Percentiles rank a stretch among this genome's conserved stretches.
These are phyloP conservation scores for Venturia effusa DNA, from an alignment of 2,329 filamentous ascomycete species.

Conservation along the genomic window DNA sequence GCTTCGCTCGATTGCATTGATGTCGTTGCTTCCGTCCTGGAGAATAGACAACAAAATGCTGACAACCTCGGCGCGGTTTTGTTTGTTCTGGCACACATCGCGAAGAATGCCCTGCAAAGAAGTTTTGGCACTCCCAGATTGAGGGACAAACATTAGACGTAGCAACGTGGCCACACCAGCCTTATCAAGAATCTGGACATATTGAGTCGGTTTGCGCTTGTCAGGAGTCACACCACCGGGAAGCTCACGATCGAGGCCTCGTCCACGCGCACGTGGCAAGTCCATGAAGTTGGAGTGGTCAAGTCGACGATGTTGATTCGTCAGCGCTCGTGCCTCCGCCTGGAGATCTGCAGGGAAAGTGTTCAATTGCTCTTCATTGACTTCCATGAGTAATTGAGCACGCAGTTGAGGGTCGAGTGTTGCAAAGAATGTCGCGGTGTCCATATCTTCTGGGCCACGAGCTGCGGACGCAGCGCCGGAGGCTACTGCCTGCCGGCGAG, in stretches of 20 bases:
- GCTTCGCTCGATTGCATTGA: constrained; percentile 87
- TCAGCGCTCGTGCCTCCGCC: constrained; percentile 69
- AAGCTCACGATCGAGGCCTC: constrained; percentile 1
- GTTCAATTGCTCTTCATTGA: constrained; percentile 78
- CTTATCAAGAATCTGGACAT: constrained; percentile 96
- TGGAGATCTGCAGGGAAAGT: constrained; percentile 77
- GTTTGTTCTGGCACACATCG: constrained; percentile 91
- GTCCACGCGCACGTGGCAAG: constrained; percentile 17
- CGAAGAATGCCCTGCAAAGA: constrained; percentile 80
- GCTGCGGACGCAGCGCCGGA: constrained; percentile 31
- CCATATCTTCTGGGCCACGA: constrained; percentile 68
- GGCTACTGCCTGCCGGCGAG: constrained; percentile 54
- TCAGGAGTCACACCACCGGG: constrained; percentile 34
- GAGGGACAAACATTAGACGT: constrained; percentile 95
- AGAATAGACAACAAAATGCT: constrained; percentile 86
- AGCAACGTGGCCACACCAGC: constrained; percentile 89
- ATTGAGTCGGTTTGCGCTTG: constrained; percentile 65
- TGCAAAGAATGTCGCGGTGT: constrained; percentile 82
- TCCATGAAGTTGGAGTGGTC: constrained; percentile 27
- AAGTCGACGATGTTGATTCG: constrained; percentile 41
- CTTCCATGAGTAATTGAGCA: constrained; percentile 79
- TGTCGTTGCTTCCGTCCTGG: constrained; percentile 88
- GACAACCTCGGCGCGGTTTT: constrained; percentile 87
- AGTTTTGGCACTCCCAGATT: constrained; percentile 74
- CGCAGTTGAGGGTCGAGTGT: constrained; percentile 78